A percentile compares a stretch with the other conserved stretches of the same genome.
Conservation (phyloP, 495 filamentous ascomycete genomes). For the Lasiosphaeria hispida region DNA sequence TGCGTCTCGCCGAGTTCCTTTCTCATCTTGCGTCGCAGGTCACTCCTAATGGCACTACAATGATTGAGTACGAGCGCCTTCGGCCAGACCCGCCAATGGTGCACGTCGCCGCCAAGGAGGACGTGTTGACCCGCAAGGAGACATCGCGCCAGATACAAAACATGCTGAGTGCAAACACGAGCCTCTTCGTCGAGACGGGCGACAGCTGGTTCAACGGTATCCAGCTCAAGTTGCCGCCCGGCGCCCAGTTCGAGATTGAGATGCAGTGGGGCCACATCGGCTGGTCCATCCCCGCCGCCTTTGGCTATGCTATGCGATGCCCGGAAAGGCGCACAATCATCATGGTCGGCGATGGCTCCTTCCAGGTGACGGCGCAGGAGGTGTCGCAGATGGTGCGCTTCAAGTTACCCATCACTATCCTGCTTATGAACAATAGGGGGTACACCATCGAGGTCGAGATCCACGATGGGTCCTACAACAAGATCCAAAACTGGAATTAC, state of each 20-base stretch:
- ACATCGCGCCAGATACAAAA: constrained; percentile 18
- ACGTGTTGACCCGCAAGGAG: constrained; percentile 23
- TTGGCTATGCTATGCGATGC: constrained; percentile 23
- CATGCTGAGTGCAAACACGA: constrained; percentile 11
- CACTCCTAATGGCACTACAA: constrained; percentile 17
- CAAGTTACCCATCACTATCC: constrained; percentile 27
- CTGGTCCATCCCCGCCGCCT: constrained; percentile 27
- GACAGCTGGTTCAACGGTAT: constrained; percentile 30
- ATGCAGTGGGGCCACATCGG: constrained; percentile 34
- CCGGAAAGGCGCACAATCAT: constrained; percentile 21
- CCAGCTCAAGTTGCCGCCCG: constrained; percentile 17
- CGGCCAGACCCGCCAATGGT: constrained; percentile 15
- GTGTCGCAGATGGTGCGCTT: constrained; percentile 30
- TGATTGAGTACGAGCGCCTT: constrained; percentile 25
- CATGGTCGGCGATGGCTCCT: constrained; percentile 29
- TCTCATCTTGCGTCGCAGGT: constrained; percentile 11
- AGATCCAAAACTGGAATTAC: constrained; percentile 30
- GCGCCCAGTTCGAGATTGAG: constrained; percentile 30
- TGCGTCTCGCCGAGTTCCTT: constrained; percentile 23
- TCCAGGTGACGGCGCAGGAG: constrained; percentile 33
- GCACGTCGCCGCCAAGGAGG: constrained; percentile 10
- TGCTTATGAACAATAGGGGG: constrained; percentile 47
- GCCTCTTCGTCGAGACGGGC: constrained; percentile 25
- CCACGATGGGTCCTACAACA: constrained; percentile 38
- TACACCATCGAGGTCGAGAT: constrained; percentile 54